Evolutionary conservation across 1,284 basidiomycete species (phyloP), one percentile per base, ranked within the genome.

Genomic region (Cryptococcus amylolentus): DNA sequence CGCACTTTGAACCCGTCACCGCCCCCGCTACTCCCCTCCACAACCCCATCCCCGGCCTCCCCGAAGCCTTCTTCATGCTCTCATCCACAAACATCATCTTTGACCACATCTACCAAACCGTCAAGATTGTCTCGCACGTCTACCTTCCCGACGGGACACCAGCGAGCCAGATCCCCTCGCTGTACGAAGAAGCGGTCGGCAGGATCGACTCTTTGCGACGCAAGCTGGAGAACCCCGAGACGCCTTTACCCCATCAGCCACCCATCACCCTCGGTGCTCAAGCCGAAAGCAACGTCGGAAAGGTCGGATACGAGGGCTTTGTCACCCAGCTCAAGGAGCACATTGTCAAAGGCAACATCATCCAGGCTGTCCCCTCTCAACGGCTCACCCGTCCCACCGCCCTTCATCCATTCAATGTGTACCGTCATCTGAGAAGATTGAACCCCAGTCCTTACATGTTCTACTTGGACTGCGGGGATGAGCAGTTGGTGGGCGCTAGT

Each of bases 381-480:
- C 83, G 95, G 16, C 81, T 98, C 40, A 81, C 88, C 16, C 84
- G 91, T 41, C 87, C 88, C 52, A 98, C 96, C 0, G 77, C 83
- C 20, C 80, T 99, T 31, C 93, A 98, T 76, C 94, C 96, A 0
- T 99, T 99, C 82, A 99, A 98, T 79, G 91, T 88, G 13, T 97
- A 94, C 76, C 84, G 96, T 26, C 89, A 92, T 57, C 81, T 99
- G 46, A 86, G 96, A 49, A 88, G 94, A 67, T 84, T 98, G 60
- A 99, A 99, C 72, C 96, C 96, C 0, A 94, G 90, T 54, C 96
- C 96, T 5, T 98, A 99, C 79, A 98, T 97, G 95, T 99, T 96
- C 79, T 99, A 95, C 76, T 77, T 99, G 63, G 91, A 98, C 69
- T 94, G 91, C 67, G 90, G 91, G 8, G 91, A 91, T 56, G 76